Evolutionary conservation across 2,329 filamentous ascomycete genomes (phyloP).

Genomic region (Fusarium irregulare): DNA sequence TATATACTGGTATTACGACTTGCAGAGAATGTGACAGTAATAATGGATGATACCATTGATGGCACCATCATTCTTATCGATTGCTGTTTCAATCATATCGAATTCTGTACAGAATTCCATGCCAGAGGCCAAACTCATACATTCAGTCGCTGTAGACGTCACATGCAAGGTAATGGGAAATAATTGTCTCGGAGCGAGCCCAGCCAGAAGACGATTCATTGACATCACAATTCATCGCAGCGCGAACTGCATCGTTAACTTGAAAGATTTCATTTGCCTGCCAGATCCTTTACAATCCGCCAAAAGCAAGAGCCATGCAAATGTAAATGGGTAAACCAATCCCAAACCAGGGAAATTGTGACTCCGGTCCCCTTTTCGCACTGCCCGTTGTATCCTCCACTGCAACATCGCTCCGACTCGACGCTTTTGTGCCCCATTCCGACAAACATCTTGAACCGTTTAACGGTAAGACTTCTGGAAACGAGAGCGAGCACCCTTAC

Average conservation of each 20-base stretch:
- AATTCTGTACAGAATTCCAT: neutral
- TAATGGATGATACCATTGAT: neutral
- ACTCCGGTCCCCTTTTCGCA: constrained; percentile 53
- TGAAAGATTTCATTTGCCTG: constrained; percentile 64
- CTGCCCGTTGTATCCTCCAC: constrained; percentile 44
- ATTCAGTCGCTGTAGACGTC: neutral
- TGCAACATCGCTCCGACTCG: constrained; percentile 37
- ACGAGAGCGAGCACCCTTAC: constrained; percentile 92
- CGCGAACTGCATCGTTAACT: constrained; percentile 49
- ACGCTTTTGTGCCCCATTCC: constrained; percentile 38
- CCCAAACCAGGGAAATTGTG: constrained; percentile 54
- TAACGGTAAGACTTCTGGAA: constrained; percentile 99
- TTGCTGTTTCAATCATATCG: neutral
- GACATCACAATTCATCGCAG: constrained; percentile 40
- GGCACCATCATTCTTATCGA: neutral
- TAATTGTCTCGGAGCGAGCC: constrained; percentile 22
- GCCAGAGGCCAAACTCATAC: neutral
- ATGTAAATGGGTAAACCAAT: constrained; percentile 59
- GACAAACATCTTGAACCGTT: constrained; percentile 51
- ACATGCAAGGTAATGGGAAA: neutral
- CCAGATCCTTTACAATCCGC: constrained; percentile 61
- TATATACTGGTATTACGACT: neutral
- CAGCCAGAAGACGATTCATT: constrained; percentile 42
- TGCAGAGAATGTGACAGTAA: neutral
- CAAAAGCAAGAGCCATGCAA: constrained; percentile 64